A percentile compares a stretch with the other conserved stretches of the same genome.
Evolutionary conservation across 2,329 filamentous ascomycete species (phyloP).

Genomic region (Arthrobotrys musiformis): DNA sequence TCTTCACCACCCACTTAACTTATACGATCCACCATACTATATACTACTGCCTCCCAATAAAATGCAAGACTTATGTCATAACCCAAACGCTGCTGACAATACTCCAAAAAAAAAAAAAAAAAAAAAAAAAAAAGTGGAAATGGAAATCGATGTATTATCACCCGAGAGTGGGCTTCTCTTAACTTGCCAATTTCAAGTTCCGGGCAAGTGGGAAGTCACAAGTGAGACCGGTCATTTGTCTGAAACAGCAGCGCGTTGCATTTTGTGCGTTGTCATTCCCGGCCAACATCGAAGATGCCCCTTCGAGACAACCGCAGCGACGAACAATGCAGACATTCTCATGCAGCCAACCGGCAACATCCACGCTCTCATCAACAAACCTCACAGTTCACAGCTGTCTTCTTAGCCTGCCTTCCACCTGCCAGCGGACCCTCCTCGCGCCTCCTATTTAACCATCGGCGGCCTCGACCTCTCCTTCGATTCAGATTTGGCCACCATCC

Average conservation of each 20-base stretch:
- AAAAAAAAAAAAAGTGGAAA: neutral
- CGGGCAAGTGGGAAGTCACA: no score
- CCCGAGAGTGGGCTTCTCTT: neutral
- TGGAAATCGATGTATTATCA: neutral
- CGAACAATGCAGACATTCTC: conserved; percentile 13
- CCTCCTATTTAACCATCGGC: conserved; percentile 3
- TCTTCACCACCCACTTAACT: no score
- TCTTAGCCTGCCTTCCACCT: neutral
- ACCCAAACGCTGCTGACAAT: no score
- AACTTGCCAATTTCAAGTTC: no score
- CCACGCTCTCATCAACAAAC: conserved; percentile 41
- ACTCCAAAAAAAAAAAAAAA: neutral
- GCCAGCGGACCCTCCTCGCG: conserved; percentile 2
- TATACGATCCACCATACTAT: no score
- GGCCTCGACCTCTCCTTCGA: neutral
- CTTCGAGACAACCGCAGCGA: conserved; percentile 32
- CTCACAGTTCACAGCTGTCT: conserved; percentile 5
- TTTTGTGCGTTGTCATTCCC: conserved; percentile 32
- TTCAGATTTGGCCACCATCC: neutral
- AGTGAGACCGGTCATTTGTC: neutral
- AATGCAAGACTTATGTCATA: no score
- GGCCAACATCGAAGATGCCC: conserved; percentile 31
- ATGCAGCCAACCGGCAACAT: conserved; percentile 49
- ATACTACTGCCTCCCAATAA: no score
- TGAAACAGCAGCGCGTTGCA: conserved; percentile 29